Evolutionary conservation across 2,329 filamentous ascomycete genomes (phyloP).

Genomic region (Fusarium mexicanum): DNA sequence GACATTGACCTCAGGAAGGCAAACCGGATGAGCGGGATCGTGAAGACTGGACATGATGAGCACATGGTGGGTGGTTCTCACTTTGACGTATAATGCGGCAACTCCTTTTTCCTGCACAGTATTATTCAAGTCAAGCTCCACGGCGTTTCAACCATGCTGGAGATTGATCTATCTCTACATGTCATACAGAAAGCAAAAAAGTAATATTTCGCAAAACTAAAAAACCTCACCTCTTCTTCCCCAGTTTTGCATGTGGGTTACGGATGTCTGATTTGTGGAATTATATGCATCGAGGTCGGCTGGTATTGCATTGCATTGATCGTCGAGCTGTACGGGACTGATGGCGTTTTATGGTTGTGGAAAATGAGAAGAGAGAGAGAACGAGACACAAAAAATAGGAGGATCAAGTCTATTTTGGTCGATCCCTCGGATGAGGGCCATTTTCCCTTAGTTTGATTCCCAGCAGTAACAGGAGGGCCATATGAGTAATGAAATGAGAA

Average conservation of each 20-base stretch:
- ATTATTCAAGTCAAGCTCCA: constrained; percentile 34
- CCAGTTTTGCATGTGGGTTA: constrained; percentile 38
- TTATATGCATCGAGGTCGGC: constrained; percentile 46
- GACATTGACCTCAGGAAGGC: constrained; percentile 62
- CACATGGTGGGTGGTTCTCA: constrained; percentile 70
- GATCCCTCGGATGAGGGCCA: constrained; percentile 9
- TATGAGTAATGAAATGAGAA: constrained; percentile 40
- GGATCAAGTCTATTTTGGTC: constrained; percentile 10
- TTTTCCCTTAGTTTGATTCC: constrained; percentile 28
- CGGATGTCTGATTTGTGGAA: constrained; percentile 48
- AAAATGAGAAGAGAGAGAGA: constrained; percentile 23
- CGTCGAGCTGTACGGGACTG: constrained; percentile 40
- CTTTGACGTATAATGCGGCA: constrained; percentile 66
- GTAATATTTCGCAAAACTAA: constrained; percentile 43
- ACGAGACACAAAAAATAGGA: constrained; percentile 1
- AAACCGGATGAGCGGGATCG: constrained; percentile 72
- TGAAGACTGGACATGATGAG: constrained; percentile 68
- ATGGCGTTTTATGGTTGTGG: constrained; percentile 45
- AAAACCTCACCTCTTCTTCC: constrained; percentile 7
- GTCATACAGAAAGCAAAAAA: constrained; percentile 42
- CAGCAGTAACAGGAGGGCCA: constrained; percentile 25
- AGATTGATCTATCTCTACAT: constrained; percentile 36
- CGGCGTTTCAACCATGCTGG: constrained; percentile 40
- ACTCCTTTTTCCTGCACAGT: constrained; percentile 27
- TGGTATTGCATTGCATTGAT: constrained; percentile 46